Base-by-base conservation (phyloP, 2,329 filamentous ascomycete species). In the Aspergillus cejpii region DNA sequence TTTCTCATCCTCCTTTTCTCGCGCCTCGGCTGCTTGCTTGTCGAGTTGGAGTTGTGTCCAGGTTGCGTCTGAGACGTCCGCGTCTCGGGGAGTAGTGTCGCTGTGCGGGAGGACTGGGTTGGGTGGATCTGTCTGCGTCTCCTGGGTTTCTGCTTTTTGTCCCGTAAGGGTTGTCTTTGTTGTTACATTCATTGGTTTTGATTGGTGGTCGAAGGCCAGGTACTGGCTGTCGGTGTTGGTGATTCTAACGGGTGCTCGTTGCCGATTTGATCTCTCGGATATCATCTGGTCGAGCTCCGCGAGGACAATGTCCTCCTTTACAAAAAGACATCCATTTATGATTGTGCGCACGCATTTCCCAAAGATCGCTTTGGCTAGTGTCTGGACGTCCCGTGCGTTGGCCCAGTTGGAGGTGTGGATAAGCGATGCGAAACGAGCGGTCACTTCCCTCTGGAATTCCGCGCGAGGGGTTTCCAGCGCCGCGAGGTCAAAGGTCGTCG, bases 341-440 rank as follows among this genome's bases (percentile, higher is more conserved):
- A 38, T 40, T 6, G 43, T 53, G 1, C 62, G 40, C 11, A 50
- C 50, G 4, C 58, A 37, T 17, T 44, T 53, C 1, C 62, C 59
- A 50, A 80, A 79, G 1, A 83, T 73, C 1, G 41, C 54, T 45
- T 75, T 78, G 0, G 67, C 70, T 0, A 85, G 34, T 0, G 73
- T 75, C 10, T 77, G 64, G 1, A 86, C 73, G 37, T 86, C 83
- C 3, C 82, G 72, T 0, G 75, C 81, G 49, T 78, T 85, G 0
- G 75, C 83, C 79, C 82, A 85, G 5, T 71, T 71, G 0, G 71
- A 58, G 2, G 76, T 65, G 0, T 43, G 33, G 0, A 71, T 58
- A 0, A 85, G 60, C 0, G 41, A 29, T 0, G 56, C 39, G 27
- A 84, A 75, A 0, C 61, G 50, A 0, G 54, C 39, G 0, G 60